A percentile compares a stretch with the other conserved stretches of the same genome.
phyloP scores from a whole-genome alignment of 768 basidiomycete genomes.

The Lactarius deliciosus region DNA sequence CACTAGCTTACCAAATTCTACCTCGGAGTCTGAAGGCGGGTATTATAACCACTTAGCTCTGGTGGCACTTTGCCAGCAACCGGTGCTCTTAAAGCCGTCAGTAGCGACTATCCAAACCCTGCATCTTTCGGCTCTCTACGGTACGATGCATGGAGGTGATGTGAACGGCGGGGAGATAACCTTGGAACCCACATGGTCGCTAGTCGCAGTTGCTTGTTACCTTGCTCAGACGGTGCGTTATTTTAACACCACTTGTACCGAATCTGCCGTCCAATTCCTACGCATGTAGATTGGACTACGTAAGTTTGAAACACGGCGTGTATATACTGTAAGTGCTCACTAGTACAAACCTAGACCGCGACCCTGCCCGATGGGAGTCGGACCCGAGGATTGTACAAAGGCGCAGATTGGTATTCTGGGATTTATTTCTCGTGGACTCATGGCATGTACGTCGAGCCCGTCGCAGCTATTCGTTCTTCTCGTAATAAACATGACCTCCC shows the following conservation, averaged over 20 bases:
- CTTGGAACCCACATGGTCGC: constrained; percentile 71
- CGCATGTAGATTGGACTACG: background rate
- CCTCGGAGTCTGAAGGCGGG: no score
- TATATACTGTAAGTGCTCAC: no score
- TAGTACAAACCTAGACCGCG: no score
- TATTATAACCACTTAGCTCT: constrained; percentile 55
- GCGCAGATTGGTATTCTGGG: no score
- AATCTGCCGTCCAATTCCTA: constrained; percentile 1
- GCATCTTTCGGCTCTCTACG: constrained; percentile 67
- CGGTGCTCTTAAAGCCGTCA: constrained; percentile 69
- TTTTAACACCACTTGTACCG: background rate
- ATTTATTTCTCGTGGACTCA: constrained; percentile 48
- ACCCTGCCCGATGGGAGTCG: no score
- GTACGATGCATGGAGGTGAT: constrained; percentile 66
- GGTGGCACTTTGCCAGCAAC: constrained; percentile 61
- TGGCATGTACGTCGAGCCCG: constrained; percentile 53
- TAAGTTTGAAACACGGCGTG: no score
- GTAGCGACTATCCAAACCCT: constrained; percentile 69
- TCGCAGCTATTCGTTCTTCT: no score
- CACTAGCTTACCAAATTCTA: no score
- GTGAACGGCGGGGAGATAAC: constrained; percentile 55
- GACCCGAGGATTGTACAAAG: no score
- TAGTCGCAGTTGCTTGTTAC: constrained; percentile 64
- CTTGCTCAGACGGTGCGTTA: constrained; percentile 60
- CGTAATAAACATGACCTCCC: no score